Evolutionary conservation across 176 grass and related monocot genomes (phyloP), one percentile per base, ranked within the genome.

Genomic region (Oryza longistaminata): DNA sequence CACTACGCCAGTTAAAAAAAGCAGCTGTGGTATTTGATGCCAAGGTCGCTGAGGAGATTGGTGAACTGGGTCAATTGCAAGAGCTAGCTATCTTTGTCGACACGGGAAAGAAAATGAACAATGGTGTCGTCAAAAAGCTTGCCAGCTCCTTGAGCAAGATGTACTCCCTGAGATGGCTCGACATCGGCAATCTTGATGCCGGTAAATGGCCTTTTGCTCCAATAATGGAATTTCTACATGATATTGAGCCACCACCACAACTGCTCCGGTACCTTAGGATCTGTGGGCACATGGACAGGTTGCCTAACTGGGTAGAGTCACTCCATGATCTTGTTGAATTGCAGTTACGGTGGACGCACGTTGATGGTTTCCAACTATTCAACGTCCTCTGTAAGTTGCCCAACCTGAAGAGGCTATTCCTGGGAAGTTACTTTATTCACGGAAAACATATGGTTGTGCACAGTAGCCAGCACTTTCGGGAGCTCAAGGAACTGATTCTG

Each of bases 261-360:
- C 79, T 81, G 0, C 48, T 81, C 19, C 12, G 31, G 3, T 15
- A 14, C 31, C 19, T 70, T 24, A 2, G 21, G 9, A 40, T 81
- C 26, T 12, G 0, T 13, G 78, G 78, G 1, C 16, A 10, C 0
- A 12, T 81, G 0, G 0, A 14, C 2, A 50, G 31, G 7, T 70
- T 70, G 44, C 66, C 79, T 34, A 15, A 24, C 0, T 81, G 76
- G 76, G 61, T 79, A 0, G 76, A 24, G 61, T 66, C 61, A 79
- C 76, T 78, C 12, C 14, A 6, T 11, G 21, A 71, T 71, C 69
- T 71, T 44, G 19, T 14, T 44, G 37, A 71, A 8, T 43, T 44
- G 11, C 3, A 3, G 6, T 17, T 71, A 10, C 2, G 35, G 7
- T 71, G 37, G 37, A 21, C 26, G 8, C 16, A 17, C 3, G 3